Percentiles rank a stretch among this genome's conserved stretches.
phyloP scores from a whole-genome alignment of 2,329 filamentous ascomycete genomes.

The Trichophyton schoenleinii region DNA sequence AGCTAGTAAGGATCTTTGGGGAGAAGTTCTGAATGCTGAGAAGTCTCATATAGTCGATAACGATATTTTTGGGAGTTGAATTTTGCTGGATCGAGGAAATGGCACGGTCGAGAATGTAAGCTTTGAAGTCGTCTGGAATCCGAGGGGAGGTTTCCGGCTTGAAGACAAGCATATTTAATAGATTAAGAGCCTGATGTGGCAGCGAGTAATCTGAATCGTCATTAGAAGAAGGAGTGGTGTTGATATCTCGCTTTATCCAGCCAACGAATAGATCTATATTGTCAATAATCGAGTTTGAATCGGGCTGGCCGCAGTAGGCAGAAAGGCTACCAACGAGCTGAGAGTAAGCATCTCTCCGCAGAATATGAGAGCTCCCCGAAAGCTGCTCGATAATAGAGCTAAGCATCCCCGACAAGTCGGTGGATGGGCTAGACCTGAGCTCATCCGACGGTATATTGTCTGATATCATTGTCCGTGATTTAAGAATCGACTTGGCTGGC shows the following conservation, averaged over 20 bases:
- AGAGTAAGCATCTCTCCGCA: slow-evolving; percentile 74
- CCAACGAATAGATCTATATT: slow-evolving; percentile 68
- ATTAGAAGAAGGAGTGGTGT: slow-evolving; percentile 45
- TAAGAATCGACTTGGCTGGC: slow-evolving; percentile 67
- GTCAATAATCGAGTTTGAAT: slow-evolving; percentile 55
- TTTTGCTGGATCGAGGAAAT: slow-evolving; percentile 60
- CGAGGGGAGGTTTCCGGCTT: slow-evolving; percentile 57
- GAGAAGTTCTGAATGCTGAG: slow-evolving; percentile 70
- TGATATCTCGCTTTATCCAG: slow-evolving; percentile 74
- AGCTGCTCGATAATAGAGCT: slow-evolving; percentile 75
- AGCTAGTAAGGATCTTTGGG: slow-evolving; percentile 57
- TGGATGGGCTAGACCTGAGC: slow-evolving; percentile 37
- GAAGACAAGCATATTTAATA: slow-evolving; percentile 65
- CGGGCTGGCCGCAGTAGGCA: slow-evolving; percentile 69
- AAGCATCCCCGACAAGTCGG: slow-evolving; percentile 64
- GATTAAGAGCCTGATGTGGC: slow-evolving; percentile 61
- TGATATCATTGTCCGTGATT: slow-evolving; percentile 42
- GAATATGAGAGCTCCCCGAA: slow-evolving; percentile 57
- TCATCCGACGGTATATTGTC: slow-evolving; percentile 32
- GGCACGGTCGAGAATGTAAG: slow-evolving; percentile 69
- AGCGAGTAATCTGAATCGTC: slow-evolving; percentile 52
- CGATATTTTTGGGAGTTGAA: slow-evolving; percentile 59
- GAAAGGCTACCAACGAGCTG: slow-evolving; percentile 64
- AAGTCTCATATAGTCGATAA: slow-evolving; percentile 68
- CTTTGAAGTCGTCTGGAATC: slow-evolving; percentile 64